Base-by-base conservation (phyloP, 148 eudicot genomes). In the Silene uniflora region DNA sequence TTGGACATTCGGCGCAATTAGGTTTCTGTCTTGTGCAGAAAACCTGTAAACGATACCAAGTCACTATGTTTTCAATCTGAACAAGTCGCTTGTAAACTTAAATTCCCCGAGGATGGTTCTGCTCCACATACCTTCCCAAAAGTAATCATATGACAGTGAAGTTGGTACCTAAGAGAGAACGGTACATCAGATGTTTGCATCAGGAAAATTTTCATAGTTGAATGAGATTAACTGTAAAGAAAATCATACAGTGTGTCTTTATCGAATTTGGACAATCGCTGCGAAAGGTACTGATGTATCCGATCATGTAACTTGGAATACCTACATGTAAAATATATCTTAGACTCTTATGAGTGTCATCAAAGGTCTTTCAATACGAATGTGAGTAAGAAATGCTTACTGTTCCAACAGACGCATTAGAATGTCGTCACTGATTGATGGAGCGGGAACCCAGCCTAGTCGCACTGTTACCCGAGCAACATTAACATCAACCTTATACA, bases 1-100 rank as follows among this genome's bases (percentile, higher is more conserved):
- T 60, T 21, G 89, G 89, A 75, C 86, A 87, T 25, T 84, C 73
- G 64, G 69, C 73, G 81, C 87, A 87, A 52, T 81, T 84, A 73
- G 87, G 87, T 24, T 82, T 71, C 73, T 66, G 49, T 56, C 79
- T 85, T n/a, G 86, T 87, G 72, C 89, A 87, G 69, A 87, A 87
- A 27, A 87, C 87, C 89, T 87, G 75, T 62, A 68, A 49, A 54
- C 3, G 10, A 55, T 0, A 71, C 1, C 11, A n/a, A 24, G 74
- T n/a, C 64, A 25, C 29, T 25, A 19, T 35, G 44, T 13, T 74
- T 25, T 24, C 17, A 12, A 52, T 52, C 14, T 14, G 39, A 29
- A 24, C 63, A 5, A 61, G 29, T 61, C 23, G 1, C 19, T 23
- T 18, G 19, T 5, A 46, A 35, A 68, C 22, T 68, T 19, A 39